Evolutionary conservation across 73 alveolate genomes (phyloP), one percentile per base, ranked within the genome.

Genomic region (Urostyla sp.): DNA sequence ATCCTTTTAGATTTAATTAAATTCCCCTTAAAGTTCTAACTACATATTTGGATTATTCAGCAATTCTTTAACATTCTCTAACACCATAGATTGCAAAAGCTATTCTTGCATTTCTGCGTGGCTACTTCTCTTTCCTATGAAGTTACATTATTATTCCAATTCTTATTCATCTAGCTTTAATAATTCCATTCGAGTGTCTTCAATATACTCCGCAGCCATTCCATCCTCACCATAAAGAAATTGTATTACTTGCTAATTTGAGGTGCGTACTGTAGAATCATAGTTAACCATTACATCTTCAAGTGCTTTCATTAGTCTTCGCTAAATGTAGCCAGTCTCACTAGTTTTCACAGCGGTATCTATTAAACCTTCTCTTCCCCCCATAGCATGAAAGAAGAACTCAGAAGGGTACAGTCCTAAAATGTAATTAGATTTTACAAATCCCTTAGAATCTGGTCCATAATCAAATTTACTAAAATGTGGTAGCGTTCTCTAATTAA

Each of bases 271-370:
- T 15, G 99, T 98, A 16, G 98, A 95, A 88, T 98, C 99, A 80
- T 98, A 98, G 77, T 96, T 95, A 55, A 97, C 98, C 98, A 95
- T 97, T 58, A 98, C 92, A 75, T 98, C 99, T 92, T 98, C 99
- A 56, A 98, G 90, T 75, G 99, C 99, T 77, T 98, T 98, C 79
- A 97, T 96, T 26, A 98, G 87, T 63, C 99, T 95, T 52, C 99
- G 84, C 90, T 98, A 97, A 88, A 98, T 97, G 84, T 98, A 97
- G 73, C 99, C 99, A 16, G 99, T 98, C 67, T 98, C 99, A 18
- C 99, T 92, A 35, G 99, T 98, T 87, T 98, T 98, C 52, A 98
- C 99, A 24, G 99, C 99, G 26, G 99, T 98, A 95, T 98, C 99
- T 38, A 97, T 98, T 24, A 98, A 94, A n/a, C 99, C 99, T 90